Evolutionary conservation across 2,329 filamentous ascomycete genomes (phyloP), one percentile per base, ranked within the genome.

Genomic region (Pseudocercospora crystallina): DNA sequence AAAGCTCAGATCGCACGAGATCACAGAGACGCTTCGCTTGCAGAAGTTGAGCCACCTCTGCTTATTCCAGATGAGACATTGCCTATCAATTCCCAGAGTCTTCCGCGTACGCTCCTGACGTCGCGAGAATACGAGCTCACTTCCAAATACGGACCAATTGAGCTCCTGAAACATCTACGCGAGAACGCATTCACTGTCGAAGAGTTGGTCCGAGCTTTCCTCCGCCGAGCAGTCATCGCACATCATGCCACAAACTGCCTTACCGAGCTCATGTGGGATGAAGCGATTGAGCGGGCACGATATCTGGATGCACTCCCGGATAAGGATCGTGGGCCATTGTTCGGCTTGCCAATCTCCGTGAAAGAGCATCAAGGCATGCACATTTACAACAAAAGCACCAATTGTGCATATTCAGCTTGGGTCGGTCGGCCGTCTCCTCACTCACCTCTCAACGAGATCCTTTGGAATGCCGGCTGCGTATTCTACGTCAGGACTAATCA

Each of bases 401-500:
- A 49, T 7, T 8, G 39, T 3, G 83, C 81, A 10, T 85, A 84
- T 59, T 32, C 48, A 14, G 31, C 36, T 20, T 46, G 43, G 37
- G 35, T 32, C 9, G 34, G 37, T 5, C 17, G 39, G 17, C 72
- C 73, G 3, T 64, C 68, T 12, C 60, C 54, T 1, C 69, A 73
- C 50, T 67, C 72, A 0, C 57, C 70, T 0, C 61, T 79, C 11
- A 74, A 76, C 0, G 65, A 71, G 9, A 58, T 74, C 15, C 60
- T 80, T 7, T 64, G 76, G 2, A 61, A 61, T 11, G 66, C 71
- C 3, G 77, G 77, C 3, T 76, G 78, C 1, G 71, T 81, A 0
- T 58, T 77, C 1, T 76, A 77, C 53, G 74, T 70, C 63, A 79
- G 81, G 62, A 82, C 79, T 3, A 81, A 80, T 51, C 64, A 81